phyloP scores from a whole-genome alignment of 1,139 yeast genomes.

The Scheffersomyces parashehatae region DNA sequence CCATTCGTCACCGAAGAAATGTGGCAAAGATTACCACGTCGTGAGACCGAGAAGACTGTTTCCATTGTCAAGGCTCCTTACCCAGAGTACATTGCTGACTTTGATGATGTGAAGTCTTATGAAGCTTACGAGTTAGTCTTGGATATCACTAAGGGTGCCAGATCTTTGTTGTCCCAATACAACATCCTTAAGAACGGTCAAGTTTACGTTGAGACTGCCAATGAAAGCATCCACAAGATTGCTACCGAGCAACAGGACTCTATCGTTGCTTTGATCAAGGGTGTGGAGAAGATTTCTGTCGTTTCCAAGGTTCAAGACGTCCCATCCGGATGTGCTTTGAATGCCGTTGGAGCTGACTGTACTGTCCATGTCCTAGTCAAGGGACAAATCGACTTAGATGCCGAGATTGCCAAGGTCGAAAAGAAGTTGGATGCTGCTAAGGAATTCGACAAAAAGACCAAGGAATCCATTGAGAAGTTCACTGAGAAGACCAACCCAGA shows the following conservation, averaged over 20 bases:
- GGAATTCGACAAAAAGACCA: slow-evolving; percentile 46
- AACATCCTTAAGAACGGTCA: slow-evolving; percentile 85
- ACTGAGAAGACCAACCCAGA: slow-evolving; percentile 80
- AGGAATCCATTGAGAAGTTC: slow-evolving; percentile 64
- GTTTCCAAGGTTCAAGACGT: slow-evolving; percentile 54
- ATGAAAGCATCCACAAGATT: slow-evolving; percentile 48
- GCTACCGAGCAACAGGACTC: slow-evolving; percentile 75
- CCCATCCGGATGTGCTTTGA: slow-evolving; percentile 89
- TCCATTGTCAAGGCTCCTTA: slow-evolving; percentile 81
- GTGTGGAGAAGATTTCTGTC: slow-evolving; percentile 71
- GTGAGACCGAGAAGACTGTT: slow-evolving; percentile 65
- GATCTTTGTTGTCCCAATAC: slow-evolving; percentile 90
- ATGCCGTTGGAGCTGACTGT: slow-evolving; percentile 75
- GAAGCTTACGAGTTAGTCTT: slow-evolving; percentile 79
- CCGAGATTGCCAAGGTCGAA: slow-evolving; percentile 80
- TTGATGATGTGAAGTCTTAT: slow-evolving; percentile 63
- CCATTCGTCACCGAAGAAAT: slow-evolving; percentile 95
- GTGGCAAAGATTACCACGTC: slow-evolving; percentile 97
- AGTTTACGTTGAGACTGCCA: slow-evolving; percentile 72
- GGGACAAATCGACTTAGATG: slow-evolving; percentile 91
- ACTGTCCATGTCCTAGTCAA: slow-evolving; percentile 89
- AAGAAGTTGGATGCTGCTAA: slow-evolving; percentile 68
- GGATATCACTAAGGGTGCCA: slow-evolving; percentile 86
- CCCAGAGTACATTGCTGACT: slow-evolving; percentile 65
- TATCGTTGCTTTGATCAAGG: slow-evolving; percentile 87